Evolutionary conservation across 2,329 filamentous ascomycete species (phyloP), one percentile per base, ranked within the genome.

Genomic region (Cladosporium sp.): DNA sequence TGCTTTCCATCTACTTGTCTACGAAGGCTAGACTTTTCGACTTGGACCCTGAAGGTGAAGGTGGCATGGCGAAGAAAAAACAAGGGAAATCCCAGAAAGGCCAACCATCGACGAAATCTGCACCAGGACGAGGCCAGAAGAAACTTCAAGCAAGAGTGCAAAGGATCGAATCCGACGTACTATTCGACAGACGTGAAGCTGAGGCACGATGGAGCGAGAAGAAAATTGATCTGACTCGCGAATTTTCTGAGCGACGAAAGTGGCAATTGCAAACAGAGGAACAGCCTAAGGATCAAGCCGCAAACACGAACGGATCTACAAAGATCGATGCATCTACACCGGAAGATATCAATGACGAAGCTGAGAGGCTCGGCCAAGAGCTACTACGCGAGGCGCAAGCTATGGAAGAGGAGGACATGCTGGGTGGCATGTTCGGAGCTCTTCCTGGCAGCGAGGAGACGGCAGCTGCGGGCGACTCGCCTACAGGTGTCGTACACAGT

Each of bases 81-180:
- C 63, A 58, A 60, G 65, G 51, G 42, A 58, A 57, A 60, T 35
- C 54, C 57, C 25, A 36, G 61, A 57, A 61, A 64, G 57, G 58
- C 32, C 64, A 65, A 12, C 62, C 66, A 61, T 51, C 60, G 64
- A 55, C 57, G 28, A 64, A 65, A 9, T 62, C 66, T n/a, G 25
- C 52, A 25, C 57, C 58, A 28, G 67, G 68, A 15, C 71, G 82
- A 20, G 81, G 83, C 60, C 77, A 85, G 42, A 80, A 81, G 9
- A 90, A 86, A 64, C 73, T 96, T 2, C 80, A 87, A 39, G 84
- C 86, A 15, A 95, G 92, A 69, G 75, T 97, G 37, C 81, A 85
- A 36, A 83, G 83, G 60, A 90, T 97, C 40, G 88, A 94, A 66
- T 87, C 84, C 2, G 80, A 82, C 63, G 68, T 77, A 0, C 66